These are phyloP conservation scores for Heteromeles arbutifolia DNA, from an alignment of 306 rosid species.

Conservation along the genomic window DNA sequence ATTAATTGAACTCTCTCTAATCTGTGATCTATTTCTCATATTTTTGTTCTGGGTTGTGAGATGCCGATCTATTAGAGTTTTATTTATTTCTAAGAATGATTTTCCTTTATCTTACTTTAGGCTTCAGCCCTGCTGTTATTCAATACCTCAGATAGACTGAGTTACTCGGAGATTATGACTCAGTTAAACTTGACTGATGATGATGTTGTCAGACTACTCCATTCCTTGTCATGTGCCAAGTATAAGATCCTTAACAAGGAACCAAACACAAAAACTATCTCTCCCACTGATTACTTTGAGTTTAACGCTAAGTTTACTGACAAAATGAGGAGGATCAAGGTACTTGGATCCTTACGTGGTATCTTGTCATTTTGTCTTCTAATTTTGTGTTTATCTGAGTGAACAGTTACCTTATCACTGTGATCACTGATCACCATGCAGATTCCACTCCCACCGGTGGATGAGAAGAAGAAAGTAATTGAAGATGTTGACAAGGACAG, in stretches of 20 bases:
- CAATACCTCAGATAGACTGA: constrained; percentile 47
- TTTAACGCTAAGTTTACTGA: constrained; percentile 77
- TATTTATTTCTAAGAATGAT: background rate
- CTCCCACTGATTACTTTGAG: constrained; percentile 50
- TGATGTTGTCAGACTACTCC: constrained; percentile 68
- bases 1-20: background rate
- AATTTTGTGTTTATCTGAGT: background rate
- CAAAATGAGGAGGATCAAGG: constrained; percentile 93
- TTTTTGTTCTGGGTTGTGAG: background rate
- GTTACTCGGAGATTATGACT: constrained; percentile 63
- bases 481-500: constrained; percentile 93
- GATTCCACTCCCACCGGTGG: constrained; percentile 86
- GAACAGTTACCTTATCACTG: background rate
- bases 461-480: constrained; percentile 73
- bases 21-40: background rate
- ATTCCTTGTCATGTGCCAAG: constrained; percentile 84
- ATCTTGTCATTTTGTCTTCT: background rate
- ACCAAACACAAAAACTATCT: constrained; percentile 63
- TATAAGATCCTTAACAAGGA: constrained; percentile 73
- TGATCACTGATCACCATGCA: constrained; percentile 18
- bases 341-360: constrained; percentile 12
- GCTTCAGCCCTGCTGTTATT: constrained; percentile 66
- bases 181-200: constrained; percentile 71
- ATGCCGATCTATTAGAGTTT: background rate
- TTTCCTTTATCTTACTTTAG: constrained; percentile 24